Evolutionary conservation across 306 rosid genomes (phyloP).

Genomic region (Casuarina cunninghamiana): DNA sequence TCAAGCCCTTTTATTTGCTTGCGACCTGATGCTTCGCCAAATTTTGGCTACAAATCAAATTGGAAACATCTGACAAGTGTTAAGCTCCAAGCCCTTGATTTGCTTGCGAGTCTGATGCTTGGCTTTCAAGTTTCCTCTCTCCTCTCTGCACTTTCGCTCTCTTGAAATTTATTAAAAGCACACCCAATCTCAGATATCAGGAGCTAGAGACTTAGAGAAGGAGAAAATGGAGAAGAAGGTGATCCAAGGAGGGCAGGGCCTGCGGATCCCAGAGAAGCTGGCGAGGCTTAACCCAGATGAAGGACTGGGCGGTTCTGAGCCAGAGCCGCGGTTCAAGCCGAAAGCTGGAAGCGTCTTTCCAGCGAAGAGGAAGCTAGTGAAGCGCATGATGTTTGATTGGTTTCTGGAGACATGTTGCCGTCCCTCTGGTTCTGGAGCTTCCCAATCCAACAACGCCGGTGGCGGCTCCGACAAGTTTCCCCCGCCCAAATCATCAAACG

Average conservation of each 20-base stretch:
- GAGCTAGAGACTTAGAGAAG: no score
- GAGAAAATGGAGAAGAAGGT: constrained; percentile 9
- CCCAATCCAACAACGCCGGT: background rate
- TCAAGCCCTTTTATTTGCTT: background rate
- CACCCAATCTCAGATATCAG: no score
- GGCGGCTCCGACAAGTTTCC: background rate
- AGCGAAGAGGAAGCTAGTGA: background rate
- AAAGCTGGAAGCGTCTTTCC: background rate
- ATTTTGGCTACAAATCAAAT: no score
- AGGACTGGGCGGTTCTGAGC: background rate
- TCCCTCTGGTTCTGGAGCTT: background rate
- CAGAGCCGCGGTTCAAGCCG: background rate
- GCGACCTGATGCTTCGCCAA: no score
- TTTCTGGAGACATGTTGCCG: background rate
- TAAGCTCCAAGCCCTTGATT: background rate
- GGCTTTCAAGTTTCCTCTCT: background rate
- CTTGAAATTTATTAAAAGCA: no score
- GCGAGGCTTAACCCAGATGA: constrained; percentile 1
- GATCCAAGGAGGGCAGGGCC: constrained; percentile 19
- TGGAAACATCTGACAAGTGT: no score
- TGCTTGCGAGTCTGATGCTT: background rate
- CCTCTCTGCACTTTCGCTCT: background rate
- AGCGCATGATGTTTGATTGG: background rate
- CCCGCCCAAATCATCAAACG: background rate
- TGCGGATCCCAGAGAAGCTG: background rate